phyloP scores from a whole-genome alignment of 176 grass and related monocot genomes.

The Ensete ventricosum region DNA sequence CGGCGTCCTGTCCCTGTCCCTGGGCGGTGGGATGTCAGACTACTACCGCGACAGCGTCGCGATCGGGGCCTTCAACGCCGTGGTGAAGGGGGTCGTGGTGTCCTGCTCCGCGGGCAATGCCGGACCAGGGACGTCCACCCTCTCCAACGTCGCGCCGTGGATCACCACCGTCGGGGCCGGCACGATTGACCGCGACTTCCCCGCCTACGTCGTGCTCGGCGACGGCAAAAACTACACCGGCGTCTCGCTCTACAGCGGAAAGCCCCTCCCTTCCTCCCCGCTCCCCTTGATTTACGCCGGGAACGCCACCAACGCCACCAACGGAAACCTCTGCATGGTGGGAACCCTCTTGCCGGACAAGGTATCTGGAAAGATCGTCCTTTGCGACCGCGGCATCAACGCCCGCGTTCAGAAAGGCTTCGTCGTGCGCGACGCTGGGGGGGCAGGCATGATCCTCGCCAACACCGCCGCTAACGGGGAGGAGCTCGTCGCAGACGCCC shows the following conservation, averaged over 20 bases:
- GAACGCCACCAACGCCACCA: conserved; percentile 70
- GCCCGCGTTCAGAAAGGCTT: conserved; percentile 75
- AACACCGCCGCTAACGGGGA: conserved; percentile 80
- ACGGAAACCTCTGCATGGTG: conserved; percentile 68
- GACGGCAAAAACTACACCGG: conserved; percentile 69
- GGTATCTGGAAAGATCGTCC: conserved; percentile 71
- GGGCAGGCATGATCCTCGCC: conserved; percentile 68
- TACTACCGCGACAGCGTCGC: conserved; percentile 77
- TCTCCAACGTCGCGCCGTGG: conserved; percentile 82
- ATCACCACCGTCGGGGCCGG: conserved; percentile 76
- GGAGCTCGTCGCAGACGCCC: conserved; percentile 81
- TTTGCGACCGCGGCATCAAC: conserved; percentile 73
- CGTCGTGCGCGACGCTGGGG: conserved; percentile 60
- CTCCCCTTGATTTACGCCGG: conserved; percentile 53
- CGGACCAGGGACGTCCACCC: conserved; percentile 39
- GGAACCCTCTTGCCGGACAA: conserved; percentile 59
- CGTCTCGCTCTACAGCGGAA: conserved; percentile 66
- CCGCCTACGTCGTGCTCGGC: conserved; percentile 66
- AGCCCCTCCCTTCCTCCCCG: conserved; percentile 27
- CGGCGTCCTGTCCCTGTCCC: conserved; percentile 74
- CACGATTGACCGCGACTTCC: conserved; percentile 79
- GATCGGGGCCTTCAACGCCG: conserved; percentile 75
- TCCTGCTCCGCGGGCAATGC: conserved; percentile 86
- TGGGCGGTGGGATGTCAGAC: conserved; percentile 56
- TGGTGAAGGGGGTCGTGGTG: conserved; percentile 61